Evolutionary conservation across 768 basidiomycete genomes (phyloP).

Genomic region (Trametes villosa): DNA sequence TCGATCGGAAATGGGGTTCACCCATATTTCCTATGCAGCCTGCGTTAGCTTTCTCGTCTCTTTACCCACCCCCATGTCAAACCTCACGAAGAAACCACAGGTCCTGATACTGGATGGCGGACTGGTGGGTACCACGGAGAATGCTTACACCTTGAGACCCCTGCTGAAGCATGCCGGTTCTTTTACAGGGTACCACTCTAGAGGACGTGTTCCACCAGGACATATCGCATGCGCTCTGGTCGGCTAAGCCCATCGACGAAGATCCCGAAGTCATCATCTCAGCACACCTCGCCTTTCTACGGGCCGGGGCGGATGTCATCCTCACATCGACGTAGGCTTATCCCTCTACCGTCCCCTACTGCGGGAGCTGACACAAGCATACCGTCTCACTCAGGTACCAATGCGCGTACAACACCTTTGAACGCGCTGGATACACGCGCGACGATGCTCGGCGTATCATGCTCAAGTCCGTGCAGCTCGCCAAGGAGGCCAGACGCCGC

Average conservation of each 20-base stretch:
- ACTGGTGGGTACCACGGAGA: conserved; percentile 23
- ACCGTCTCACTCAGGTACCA: conserved; percentile 57
- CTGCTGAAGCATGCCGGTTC: not conserved
- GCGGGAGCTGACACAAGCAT: too few species aligned
- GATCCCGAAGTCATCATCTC: conserved; percentile 57
- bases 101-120: conserved; percentile 24
- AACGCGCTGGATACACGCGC: conserved; percentile 50
- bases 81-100: not conserved
- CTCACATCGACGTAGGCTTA: conserved; percentile 65
- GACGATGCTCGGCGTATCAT: conserved; percentile 51
- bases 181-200: conserved; percentile 60
- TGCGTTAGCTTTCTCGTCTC: too few species aligned
- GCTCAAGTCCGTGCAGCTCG: conserved; percentile 56
- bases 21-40: not conserved
- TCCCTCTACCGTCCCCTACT: too few species aligned
- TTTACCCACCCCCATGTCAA: not conserved
- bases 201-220: conserved; percentile 53
- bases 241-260: conserved; percentile 59
- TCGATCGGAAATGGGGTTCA: conserved; percentile 12
- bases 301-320: conserved; percentile 68
- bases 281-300: conserved; percentile 65
- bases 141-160: not conserved
- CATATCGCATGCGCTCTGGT: conserved; percentile 71
- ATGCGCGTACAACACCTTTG: conserved; percentile 58
- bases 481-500: conserved; percentile 47